Evolutionary conservation across 441 rosid genomes (phyloP), one percentile per base, ranked within the genome.

Genomic region (Corymbia citriodora): DNA sequence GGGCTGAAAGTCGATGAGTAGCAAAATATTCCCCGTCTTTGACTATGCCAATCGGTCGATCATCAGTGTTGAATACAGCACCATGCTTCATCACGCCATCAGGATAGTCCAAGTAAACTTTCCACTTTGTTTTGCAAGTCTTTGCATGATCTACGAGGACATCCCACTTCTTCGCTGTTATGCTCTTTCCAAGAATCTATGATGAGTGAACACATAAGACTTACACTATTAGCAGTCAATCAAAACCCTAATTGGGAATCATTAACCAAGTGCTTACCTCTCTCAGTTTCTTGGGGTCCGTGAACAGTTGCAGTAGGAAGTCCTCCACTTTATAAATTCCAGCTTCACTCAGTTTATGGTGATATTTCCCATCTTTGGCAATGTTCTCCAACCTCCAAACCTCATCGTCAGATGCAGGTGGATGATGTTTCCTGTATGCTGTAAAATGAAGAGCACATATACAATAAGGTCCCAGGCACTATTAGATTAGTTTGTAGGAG

Each of bases 241-340:
- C 45, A 40, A 40, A 40, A 40, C 45, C 45, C 45, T 40, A 40
- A 40, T 40, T 40, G 45, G 45, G 70, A 63, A 63, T 63, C 4
- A 63, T 63, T 63, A 3, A 61, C 68, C 12, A 0, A 63, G 70
- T 29, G 33, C 70, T 29, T 13, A 63, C 70, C 70, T 63, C 70
- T 63, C 70, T 63, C 70, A 63, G 0, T 63, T 63, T 63, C 4
- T 63, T 0, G 2, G 70, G 1, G 33, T 63, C 16, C 2, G 70
- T 63, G 2, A 29, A 63, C 70, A 63, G 70, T 63, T 63, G 70
- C 70, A 63, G 4, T 13, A 63, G 33, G 29, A 63, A 63, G 70
- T 29, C 33, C 4, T 13, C 31, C 70, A 63, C 70, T 1, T 13
- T 61, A 27, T 27, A 1, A 27, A 61, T 61, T 61, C 68, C 68